Evolutionary conservation across 1,284 basidiomycete genomes (phyloP), one percentile per base, ranked within the genome.

Genomic region (Lentinus polychrous): DNA sequence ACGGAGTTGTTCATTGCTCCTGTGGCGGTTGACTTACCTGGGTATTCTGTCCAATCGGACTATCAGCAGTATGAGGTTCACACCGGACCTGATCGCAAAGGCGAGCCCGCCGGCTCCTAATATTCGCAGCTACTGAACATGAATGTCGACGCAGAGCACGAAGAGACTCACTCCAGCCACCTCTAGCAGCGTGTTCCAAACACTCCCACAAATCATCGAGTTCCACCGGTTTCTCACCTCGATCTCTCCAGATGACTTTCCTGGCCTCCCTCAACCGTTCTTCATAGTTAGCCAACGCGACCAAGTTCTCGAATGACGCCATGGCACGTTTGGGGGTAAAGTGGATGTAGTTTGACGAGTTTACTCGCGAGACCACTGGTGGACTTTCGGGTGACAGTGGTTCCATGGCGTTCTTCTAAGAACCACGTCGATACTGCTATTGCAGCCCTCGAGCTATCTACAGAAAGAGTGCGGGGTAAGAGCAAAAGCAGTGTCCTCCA

Each of bases 231-330:
- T 81, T 81, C 66, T 94, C 86, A 3, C 89, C 90, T 55, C 79
- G 72, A 55, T 87, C 81, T 32, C 92, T 74, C 91, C 92, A 95
- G 1, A 95, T 80, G 59, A 91, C 83, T 61, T 78, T 83, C 38
- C 79, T 71, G 0, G 89, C 84, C 49, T 83, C 83, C 51, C 69
- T 75, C 35, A 90, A 70, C 1, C 76, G 68, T 51, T 86, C 80
- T 57, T 88, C 86, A 62, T 89, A 81, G 61, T 90, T 88, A 7
- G 84, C 84, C 39, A 87, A 72, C 12, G 79, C 81, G 33, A 87
- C 82, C 5, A 87, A 65, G 56, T 87, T 87, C 56, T 87, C 83
- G 50, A 86, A 86, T 1, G 83, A 86, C 3, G 74, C 68, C 61
- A 82, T 76, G 1, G 78, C 73, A 18, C 75, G 73, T 32, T 68